These are phyloP conservation scores for Linderniella brevidens DNA, from an alignment of 257 asterid species.

Conservation along the genomic window DNA sequence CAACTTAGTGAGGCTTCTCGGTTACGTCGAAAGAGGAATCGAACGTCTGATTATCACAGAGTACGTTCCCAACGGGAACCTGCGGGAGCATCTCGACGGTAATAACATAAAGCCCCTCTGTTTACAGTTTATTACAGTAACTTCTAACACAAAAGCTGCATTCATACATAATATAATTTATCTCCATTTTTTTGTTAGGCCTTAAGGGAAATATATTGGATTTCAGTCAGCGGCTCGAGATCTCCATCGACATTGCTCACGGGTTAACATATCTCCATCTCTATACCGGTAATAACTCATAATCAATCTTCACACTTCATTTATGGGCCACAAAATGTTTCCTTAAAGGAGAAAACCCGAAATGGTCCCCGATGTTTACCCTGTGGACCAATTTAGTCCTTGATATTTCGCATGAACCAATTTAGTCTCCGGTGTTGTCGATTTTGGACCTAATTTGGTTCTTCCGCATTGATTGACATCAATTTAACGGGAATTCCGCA, in stretches of 20 bases:
- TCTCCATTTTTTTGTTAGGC: constrained; percentile 36
- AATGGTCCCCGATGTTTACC: no score
- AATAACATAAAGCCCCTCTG: constrained; percentile 11
- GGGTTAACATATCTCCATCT: constrained; percentile 89
- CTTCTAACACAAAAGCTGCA: constrained; percentile 5
- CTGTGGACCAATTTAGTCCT: no score
- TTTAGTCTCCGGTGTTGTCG: no score
- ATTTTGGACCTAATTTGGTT: no score
- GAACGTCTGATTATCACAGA: constrained; percentile 87
- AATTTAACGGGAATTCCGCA: no score
- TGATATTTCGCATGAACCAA: no score
- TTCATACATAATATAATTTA: background rate
- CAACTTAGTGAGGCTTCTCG: constrained; percentile 86
- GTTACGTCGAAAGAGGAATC: constrained; percentile 67
- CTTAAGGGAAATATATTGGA: constrained; percentile 55
- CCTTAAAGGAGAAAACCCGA: no score
- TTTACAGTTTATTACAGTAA: constrained; percentile 1
- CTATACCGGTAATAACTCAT: constrained; percentile 58
- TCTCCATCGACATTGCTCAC: constrained; percentile 81
- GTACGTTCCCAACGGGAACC: constrained; percentile 88
- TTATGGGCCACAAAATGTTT: constrained; percentile 2
- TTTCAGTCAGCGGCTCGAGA: constrained; percentile 87
- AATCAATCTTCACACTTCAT: background rate
- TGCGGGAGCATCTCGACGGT: constrained; percentile 97
- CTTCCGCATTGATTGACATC: no score